Evolutionary conservation across 768 basidiomycete genomes (phyloP), one percentile per base, ranked within the genome.

Genomic region (Amanita brunnescens): DNA sequence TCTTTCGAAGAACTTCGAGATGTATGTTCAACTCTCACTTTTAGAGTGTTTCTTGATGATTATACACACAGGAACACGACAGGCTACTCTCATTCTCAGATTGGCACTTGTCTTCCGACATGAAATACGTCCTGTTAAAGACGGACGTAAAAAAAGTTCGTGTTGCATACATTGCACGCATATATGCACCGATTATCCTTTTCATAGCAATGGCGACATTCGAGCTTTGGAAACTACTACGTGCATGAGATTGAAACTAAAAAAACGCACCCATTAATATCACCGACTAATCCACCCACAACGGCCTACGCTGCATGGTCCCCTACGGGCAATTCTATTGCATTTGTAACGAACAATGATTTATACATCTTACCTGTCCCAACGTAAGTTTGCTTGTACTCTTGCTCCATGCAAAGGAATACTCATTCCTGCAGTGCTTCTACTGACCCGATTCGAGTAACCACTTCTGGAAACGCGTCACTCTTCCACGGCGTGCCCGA

Each of bases 401-500:
- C 24, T 26, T 53, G 38, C 51, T 33, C 39, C 2, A 37, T 0
- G n/a, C 6, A 33, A 23, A 33, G 20, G 8, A 4, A 29, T 37
- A 8, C 12, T 47, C 38, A 41, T 10, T 54, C 6, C 9, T n/a
- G 9, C 50, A 75, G 70, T 18, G 58, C 67, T 6, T 64, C 68
- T 2, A 62, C 72, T 1, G 57, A 70, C 12, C 70, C 83, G 8
- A 84, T 94, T 45, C 83, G 85, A 8, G 74, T 98, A 8, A 99
- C 95, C 1, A 70, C 73, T 1, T 79, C 83, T 12, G 96, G 96
- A 0, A 88, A 85, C 47, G 75, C 80, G 0, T 85, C 87, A 0
- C 73, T 94, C 13, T 96, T 98, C 73, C 83, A 97, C 60, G 96
- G 96, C 6, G 87, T 96, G 1, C 90, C 92, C 0, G 92, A 96